Evolutionary conservation across 441 rosid species (phyloP), one percentile per base, ranked within the genome.

Genomic region (Erodium chrysanthum): DNA sequence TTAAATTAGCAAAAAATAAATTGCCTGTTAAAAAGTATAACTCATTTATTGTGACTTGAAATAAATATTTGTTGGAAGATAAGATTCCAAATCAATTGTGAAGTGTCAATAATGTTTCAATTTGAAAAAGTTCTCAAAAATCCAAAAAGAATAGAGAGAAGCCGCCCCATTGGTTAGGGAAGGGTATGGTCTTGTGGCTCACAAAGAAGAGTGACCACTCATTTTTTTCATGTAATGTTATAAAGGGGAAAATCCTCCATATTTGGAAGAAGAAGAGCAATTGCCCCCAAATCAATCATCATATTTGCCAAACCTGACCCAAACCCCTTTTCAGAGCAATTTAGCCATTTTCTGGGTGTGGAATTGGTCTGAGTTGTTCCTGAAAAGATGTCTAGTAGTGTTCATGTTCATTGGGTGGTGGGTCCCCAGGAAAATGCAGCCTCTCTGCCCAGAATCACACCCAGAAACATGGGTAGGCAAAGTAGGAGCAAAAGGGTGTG

Each of bases 351-450:
- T 48, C 6, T 15, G 15, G 54, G 17, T 48, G 10, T 3, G n/a
- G 5, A 48, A 80, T 80, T 25, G 29, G 29, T 25, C 29, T 25
- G 29, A 1, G 29, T 25, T 25, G 29, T 25, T 25, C 29, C 29
- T 25, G 29, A 25, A 25, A 25, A 1, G 2, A 25, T 25, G 83
- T 73, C 81, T 9, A 73, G 76, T 64, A 35, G 7, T 35, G 81
- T 70, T 68, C 69, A 48, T 48, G 56, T 71, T 58, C 73, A 75
- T 70, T 73, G 81, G 81, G 81, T 80, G 37, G 70, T 73, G 31
- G 44, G 76, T 68, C 81, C 81, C 76, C 67, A 52, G 44, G 81
- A 71, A 73, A 78, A 72, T 73, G 82, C 68, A 67, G 64, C 73
- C 0, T 71, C 80, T 21, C 65, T 72, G 22, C 52, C 70, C 29